Percentiles rank a stretch among this genome's conserved stretches.
Conservation (phyloP, 75 land plant species). For the Selaginella tamariscina region DNA sequence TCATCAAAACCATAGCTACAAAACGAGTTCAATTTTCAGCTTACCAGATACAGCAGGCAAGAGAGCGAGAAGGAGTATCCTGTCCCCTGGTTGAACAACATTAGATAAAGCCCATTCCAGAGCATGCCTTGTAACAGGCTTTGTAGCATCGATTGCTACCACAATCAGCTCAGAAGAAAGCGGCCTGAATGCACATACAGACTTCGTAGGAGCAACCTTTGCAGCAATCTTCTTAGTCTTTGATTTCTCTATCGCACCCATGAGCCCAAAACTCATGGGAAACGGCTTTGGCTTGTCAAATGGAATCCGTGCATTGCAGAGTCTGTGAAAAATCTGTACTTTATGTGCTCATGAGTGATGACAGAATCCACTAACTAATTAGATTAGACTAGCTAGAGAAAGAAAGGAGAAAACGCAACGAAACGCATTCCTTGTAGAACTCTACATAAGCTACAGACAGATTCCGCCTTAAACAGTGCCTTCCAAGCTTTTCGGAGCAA, state of each 20-base stretch:
- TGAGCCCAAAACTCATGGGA: background rate
- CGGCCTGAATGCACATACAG: background rate
- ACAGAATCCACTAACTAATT: too few relatives aligned
- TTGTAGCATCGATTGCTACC: conserved; percentile 60
- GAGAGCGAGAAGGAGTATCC: conserved; percentile 39
- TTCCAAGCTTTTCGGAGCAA: too few relatives aligned
- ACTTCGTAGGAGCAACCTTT: background rate
- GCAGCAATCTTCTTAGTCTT: background rate
- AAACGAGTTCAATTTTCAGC: background rate
- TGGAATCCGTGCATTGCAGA: background rate
- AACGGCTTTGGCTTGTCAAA: background rate
- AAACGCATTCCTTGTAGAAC: too few relatives aligned
- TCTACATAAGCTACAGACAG: too few relatives aligned
- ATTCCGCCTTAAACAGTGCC: too few relatives aligned
- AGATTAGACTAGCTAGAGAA: too few relatives aligned
- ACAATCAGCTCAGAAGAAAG: conserved; percentile 13
- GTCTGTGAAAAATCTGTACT: too few relatives aligned
- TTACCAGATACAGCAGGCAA: conserved; percentile 20
- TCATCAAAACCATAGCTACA: background rate
- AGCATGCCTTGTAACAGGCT: conserved; percentile 45
- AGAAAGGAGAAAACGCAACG: too few relatives aligned
- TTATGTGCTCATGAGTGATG: too few relatives aligned
- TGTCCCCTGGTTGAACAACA: conserved; percentile 49
- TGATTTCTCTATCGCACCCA: background rate
- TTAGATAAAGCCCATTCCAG: conserved; percentile 56